Evolutionary conservation across 2,329 filamentous ascomycete species (phyloP).

Genomic region (Cladophialophora exuberans): DNA sequence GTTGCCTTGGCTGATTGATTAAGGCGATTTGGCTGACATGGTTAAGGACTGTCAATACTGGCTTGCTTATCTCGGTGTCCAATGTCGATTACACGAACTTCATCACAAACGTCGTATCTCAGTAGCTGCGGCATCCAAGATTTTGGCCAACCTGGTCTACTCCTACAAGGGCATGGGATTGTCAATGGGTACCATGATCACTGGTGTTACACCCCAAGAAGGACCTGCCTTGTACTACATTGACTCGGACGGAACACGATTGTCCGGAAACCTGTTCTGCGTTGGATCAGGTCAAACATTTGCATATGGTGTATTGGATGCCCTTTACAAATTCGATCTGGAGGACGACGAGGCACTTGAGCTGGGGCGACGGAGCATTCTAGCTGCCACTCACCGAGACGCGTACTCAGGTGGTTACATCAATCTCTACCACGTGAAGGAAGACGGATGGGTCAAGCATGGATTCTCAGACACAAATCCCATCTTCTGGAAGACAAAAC

Average conservation of each 20-base stretch:
- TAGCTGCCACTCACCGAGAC: constrained; percentile 94
- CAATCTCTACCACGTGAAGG: constrained; percentile 99
- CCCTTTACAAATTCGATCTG: constrained; percentile 90
- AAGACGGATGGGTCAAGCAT: constrained; percentile 98
- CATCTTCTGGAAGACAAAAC: constrained; percentile 99
- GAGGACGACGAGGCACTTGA: constrained; percentile 85
- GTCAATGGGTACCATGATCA: constrained; percentile 99
- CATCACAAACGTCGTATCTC: constrained; percentile 99
- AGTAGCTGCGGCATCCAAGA: constrained; percentile 95
- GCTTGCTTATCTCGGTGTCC: constrained; percentile 98
- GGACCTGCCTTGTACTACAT: constrained; percentile 99
- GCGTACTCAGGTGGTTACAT: constrained; percentile 99
- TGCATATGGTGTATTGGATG: constrained; percentile 95
- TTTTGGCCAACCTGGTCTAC: constrained; percentile 97
- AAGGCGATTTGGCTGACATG: constrained; percentile 24
- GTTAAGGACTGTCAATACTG: constrained; percentile 97
- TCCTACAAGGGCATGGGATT: constrained; percentile 98
- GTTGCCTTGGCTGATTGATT: constrained; percentile 35
- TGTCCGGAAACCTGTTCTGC: constrained; percentile 95
- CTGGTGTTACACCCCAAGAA: constrained; percentile 92
- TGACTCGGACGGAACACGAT: constrained; percentile 91
- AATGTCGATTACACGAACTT: constrained; percentile 98
- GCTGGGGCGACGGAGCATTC: constrained; percentile 86
- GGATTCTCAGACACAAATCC: constrained; percentile 98
- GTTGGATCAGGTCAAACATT: constrained; percentile 98